phyloP scores from a whole-genome alignment of 352 stramenopile species.

The Pythium vanterpoolii region DNA sequence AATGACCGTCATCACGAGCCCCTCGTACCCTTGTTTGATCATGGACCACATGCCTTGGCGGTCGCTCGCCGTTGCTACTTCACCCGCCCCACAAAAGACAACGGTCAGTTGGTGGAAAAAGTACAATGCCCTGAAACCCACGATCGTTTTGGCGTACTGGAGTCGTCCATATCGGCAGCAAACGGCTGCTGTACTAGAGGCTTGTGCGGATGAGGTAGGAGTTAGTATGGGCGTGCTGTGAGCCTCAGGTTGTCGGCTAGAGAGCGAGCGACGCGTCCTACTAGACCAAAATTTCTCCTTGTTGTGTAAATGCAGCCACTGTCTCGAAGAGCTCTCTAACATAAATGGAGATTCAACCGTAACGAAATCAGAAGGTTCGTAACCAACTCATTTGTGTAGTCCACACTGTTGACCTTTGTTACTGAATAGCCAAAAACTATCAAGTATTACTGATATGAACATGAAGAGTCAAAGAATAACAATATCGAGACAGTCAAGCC shows the following conservation, averaged over 20 bases:
- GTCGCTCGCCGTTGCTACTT: slow-evolving; percentile 29
- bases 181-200: too few relatives aligned
- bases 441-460: neutral
- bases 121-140: neutral
- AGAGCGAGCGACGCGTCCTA: too few relatives aligned
- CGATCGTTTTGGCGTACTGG: slow-evolving; percentile 17
- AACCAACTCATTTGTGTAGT: slow-evolving; percentile 14
- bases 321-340: neutral
- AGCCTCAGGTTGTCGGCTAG: neutral
- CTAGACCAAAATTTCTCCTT: neutral
- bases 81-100: neutral
- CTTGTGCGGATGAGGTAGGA: neutral
- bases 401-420: neutral
- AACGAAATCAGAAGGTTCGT: slow-evolving; percentile 5
- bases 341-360: slow-evolving; percentile 2
- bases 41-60: slow-evolving; percentile 78
- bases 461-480: neutral
- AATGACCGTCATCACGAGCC: slow-evolving; percentile 80
- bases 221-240: neutral
- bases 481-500: neutral
- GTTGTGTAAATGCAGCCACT: slow-evolving; percentile 3
- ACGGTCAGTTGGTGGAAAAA: slow-evolving; percentile 10
- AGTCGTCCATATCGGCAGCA: slow-evolving; percentile 20
- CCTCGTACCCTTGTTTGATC: slow-evolving; percentile 82
- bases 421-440: neutral